These are phyloP conservation scores for Coleophoma cylindrospora DNA, from an alignment of 2,329 filamentous ascomycete species.

Conservation along the genomic window DNA sequence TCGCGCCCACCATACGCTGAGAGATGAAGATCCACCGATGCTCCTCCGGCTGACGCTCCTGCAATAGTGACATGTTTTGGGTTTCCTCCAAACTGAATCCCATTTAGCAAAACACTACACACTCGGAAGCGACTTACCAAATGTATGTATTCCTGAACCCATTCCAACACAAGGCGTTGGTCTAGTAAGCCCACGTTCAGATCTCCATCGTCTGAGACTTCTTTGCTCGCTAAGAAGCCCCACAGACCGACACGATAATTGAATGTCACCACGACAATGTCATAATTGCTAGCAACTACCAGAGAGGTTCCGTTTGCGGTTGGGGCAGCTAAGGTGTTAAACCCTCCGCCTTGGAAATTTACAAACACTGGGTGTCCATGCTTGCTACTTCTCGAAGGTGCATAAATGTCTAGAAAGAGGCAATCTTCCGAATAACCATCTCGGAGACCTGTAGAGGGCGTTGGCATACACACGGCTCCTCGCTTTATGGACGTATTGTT, in stretches of 20 bases:
- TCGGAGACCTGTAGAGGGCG: slow-evolving; percentile 16
- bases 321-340: slow-evolving; percentile 41
- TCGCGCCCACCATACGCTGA: slow-evolving; percentile 46
- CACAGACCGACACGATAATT: slow-evolving; percentile 75
- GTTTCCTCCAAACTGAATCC: slow-evolving; percentile 60
- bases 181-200: slow-evolving; percentile 68
- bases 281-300: slow-evolving; percentile 49
- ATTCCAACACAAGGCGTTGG: slow-evolving; percentile 63
- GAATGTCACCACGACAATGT: slow-evolving; percentile 65
- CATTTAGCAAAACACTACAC: background rate
- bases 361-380: slow-evolving; percentile 53
- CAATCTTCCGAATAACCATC: slow-evolving; percentile 56
- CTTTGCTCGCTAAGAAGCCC: slow-evolving; percentile 62
- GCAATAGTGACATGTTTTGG: slow-evolving; percentile 63
- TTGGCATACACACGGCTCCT: slow-evolving; percentile 17
- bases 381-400: slow-evolving; percentile 46
- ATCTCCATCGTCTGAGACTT: slow-evolving; percentile 43
- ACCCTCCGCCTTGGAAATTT: slow-evolving; percentile 56
- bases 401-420: slow-evolving; percentile 61
- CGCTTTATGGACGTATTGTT: slow-evolving; percentile 10
- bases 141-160: slow-evolving; percentile 62
- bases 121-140: slow-evolving; percentile 26
- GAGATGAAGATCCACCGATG: slow-evolving; percentile 60
- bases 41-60: slow-evolving; percentile 64
- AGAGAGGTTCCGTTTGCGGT: slow-evolving; percentile 58